Evolutionary conservation across 2,329 filamentous ascomycete species (phyloP).

Genomic region (Sporothrix brunneoviolacea): DNA sequence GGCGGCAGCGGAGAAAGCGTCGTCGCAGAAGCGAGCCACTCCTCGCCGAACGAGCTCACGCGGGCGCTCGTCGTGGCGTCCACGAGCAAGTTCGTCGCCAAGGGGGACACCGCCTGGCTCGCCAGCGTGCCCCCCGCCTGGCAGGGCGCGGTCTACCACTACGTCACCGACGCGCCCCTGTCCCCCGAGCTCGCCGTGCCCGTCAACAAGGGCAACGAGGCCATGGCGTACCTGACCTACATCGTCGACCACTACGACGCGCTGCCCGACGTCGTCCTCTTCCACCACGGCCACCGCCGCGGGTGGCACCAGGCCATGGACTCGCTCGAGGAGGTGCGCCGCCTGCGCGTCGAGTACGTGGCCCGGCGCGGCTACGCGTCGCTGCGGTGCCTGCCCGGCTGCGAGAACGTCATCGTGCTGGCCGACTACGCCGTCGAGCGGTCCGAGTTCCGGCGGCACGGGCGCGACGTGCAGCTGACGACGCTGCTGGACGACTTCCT

Average conservation of each 20-base stretch:
- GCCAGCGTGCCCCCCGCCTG: constrained; percentile 16
- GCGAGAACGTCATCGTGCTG: constrained; percentile 23
- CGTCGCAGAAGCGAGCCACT: too few species aligned
- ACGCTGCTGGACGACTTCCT: constrained; percentile 20
- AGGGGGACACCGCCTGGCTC: too few species aligned
- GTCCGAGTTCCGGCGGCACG: constrained; percentile 1
- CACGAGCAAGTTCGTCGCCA: too few species aligned
- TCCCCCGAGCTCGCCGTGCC: constrained; percentile 20
- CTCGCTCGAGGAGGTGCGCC: constrained; percentile 40
- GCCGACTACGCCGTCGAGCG: constrained; percentile 9
- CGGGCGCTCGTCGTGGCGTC: too few species aligned
- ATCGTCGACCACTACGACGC: constrained; percentile 55
- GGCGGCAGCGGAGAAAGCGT: too few species aligned
- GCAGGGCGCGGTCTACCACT: constrained; percentile 19
- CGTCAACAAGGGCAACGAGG: constrained; percentile 44
- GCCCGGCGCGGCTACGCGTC: constrained; percentile 52
- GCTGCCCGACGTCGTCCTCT: constrained; percentile 52
- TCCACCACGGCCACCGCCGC: constrained; percentile 48
- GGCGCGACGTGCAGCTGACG: constrained; percentile 18
- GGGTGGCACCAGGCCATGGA: constrained; percentile 55
- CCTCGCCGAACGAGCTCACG: too few species aligned
- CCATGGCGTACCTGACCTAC: constrained; percentile 56
- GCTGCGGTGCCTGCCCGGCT: constrained; percentile 41
- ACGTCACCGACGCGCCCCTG: constrained; percentile 21
- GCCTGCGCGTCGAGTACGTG: constrained; percentile 45